Conservation (phyloP, 257 asterid species). For the Striga asiatica region DNA sequence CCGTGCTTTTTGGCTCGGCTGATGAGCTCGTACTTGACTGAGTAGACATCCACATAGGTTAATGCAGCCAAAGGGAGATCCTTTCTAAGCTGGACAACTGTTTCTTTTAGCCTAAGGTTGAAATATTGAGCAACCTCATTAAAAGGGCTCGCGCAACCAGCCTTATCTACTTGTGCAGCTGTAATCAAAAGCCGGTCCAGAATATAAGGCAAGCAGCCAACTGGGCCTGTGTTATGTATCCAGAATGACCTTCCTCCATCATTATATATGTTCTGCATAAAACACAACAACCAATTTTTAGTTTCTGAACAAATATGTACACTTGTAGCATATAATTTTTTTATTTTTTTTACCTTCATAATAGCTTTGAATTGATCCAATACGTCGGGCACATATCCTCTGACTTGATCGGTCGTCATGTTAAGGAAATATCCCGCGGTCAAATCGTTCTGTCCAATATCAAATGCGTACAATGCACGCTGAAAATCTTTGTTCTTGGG, state of each 20-base stretch:
- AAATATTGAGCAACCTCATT: slow-evolving; percentile 55
- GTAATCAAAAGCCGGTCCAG: slow-evolving; percentile 36
- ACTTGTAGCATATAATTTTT: background rate
- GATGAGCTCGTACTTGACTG: slow-evolving; percentile 71
- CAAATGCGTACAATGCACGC: slow-evolving; percentile 62
- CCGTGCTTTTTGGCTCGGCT: slow-evolving; percentile 47
- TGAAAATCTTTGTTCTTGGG: slow-evolving; percentile 41
- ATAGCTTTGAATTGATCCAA: slow-evolving; percentile 49
- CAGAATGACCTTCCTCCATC: slow-evolving; percentile 78
- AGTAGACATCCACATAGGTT: slow-evolving; percentile 69
- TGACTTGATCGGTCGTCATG: slow-evolving; percentile 65
- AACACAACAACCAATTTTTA: background rate
- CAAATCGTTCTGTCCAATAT: slow-evolving; percentile 83
- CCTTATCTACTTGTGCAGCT: slow-evolving; percentile 43
- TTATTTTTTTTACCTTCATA: slow-evolving; percentile 36
- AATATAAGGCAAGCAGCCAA: slow-evolving; percentile 71
- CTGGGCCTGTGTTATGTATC: slow-evolving; percentile 92
- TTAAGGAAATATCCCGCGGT: slow-evolving; percentile 67
- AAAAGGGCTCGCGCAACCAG: slow-evolving; percentile 58
- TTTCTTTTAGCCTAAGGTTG: slow-evolving; percentile 44
- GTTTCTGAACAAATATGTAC: background rate
- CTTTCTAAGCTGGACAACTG: slow-evolving; percentile 38
- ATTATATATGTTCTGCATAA: slow-evolving; percentile 35
- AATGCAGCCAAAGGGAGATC: slow-evolving; percentile 52
- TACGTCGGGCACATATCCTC: slow-evolving; percentile 59